phyloP scores from a whole-genome alignment of 148 eudicot species.

The Rhododendron mucronatum region DNA sequence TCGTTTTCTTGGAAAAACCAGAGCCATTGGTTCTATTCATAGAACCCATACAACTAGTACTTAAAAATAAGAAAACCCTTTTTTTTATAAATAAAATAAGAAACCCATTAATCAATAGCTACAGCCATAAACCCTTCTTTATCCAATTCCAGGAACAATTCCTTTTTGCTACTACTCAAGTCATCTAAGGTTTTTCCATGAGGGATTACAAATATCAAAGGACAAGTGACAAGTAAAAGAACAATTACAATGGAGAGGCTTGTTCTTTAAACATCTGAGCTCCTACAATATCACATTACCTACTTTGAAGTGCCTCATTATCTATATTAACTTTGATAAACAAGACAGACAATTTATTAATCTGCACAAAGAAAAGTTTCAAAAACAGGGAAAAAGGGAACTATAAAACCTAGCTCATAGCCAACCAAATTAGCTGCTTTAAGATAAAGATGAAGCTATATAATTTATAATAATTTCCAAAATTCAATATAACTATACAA shows the following conservation, averaged over 20 bases:
- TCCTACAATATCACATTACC: background rate
- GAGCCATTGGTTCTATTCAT: background rate
- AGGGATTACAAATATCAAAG: background rate
- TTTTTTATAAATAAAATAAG: background rate
- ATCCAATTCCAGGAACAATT: background rate
- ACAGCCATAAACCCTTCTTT: background rate
- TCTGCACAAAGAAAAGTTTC: background rate
- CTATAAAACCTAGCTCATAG: too few species aligned
- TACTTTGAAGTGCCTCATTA: background rate
- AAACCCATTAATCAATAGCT: background rate
- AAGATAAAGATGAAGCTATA: background rate
- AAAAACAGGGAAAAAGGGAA: background rate
- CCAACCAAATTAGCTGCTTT: background rate
- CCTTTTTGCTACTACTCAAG: background rate
- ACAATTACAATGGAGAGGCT: background rate
- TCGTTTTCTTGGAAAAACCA: background rate
- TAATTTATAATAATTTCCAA: background rate
- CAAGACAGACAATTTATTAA: background rate
- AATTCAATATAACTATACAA: background rate
- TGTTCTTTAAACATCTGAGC: background rate
- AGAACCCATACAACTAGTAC: background rate
- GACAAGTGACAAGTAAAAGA: background rate
- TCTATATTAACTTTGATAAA: background rate
- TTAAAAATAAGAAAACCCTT: background rate
- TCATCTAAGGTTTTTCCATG: background rate